Percentiles rank a stretch among this genome's conserved stretches.
phyloP scores from a whole-genome alignment of 2,329 filamentous ascomycete genomes.

The Nemania sp. region DNA sequence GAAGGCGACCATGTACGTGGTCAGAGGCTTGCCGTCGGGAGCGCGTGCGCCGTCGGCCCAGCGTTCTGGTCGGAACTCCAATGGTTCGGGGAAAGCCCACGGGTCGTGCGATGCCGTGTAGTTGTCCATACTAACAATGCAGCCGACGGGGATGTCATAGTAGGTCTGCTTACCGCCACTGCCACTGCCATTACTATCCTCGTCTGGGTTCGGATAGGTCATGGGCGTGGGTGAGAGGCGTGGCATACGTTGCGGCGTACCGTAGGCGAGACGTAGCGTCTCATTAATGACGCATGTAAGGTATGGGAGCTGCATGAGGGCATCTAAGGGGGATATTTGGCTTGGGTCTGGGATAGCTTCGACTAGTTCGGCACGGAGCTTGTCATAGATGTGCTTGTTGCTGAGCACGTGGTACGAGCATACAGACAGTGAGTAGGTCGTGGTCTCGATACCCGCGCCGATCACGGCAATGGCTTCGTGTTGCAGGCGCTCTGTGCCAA shows the following conservation, averaged over 20 bases:
- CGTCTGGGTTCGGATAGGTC: no score
- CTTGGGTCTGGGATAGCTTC: constrained; percentile 1
- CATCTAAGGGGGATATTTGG: background rate
- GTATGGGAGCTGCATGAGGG: background rate
- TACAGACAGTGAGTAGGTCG: background rate
- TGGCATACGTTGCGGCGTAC: background rate
- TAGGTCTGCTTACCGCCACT: no score
- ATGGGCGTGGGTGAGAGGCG: background rate
- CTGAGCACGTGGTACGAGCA: background rate
- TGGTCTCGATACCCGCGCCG: constrained; percentile 6
- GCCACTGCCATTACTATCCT: no score
- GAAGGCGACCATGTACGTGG: constrained; percentile 5
- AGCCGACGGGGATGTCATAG: background rate
- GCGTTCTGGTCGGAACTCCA: constrained; percentile 8
- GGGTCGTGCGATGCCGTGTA: constrained; percentile 1
- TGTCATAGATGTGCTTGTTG: background rate
- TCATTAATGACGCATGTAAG: background rate
- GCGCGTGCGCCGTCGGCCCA: background rate
- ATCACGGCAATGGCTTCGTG: background rate
- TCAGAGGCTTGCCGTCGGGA: background rate
- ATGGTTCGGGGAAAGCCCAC: background rate
- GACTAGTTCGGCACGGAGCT: background rate
- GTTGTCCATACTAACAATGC: background rate
- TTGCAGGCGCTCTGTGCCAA: background rate
- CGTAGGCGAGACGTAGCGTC: constrained; percentile 5